Conservation (phyloP, 177 flowering plant genomes). For the Telopea speciosissima region DNA sequence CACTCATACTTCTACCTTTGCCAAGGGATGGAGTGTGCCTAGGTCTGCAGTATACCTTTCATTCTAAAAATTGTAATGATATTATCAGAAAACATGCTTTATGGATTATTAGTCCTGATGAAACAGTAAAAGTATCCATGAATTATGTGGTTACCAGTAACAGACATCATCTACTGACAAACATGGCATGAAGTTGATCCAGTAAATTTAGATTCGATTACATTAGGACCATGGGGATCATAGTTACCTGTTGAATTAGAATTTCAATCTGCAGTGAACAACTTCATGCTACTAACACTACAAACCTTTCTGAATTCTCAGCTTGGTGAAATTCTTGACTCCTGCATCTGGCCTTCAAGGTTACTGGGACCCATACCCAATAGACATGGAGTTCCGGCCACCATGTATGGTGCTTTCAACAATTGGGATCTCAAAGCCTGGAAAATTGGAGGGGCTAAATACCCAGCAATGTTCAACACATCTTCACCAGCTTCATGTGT, state of each 20-base stretch:
- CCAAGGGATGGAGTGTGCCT: constrained; percentile 97
- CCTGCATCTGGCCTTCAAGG: constrained; percentile 95
- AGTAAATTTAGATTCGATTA: background rate
- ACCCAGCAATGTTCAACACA: constrained; percentile 79
- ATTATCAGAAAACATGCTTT: too few species aligned
- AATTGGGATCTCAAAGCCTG: constrained; percentile 95
- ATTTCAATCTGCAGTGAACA: background rate
- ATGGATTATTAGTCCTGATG: background rate
- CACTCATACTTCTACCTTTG: constrained; percentile 95
- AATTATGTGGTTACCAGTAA: background rate
- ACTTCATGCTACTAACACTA: background rate
- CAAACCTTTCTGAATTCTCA: constrained; percentile 22
- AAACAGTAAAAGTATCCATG: background rate
- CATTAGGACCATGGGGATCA: background rate
- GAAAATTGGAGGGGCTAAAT: constrained; percentile 83
- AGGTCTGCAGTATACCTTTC: constrained; percentile 39
- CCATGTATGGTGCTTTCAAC: constrained; percentile 97
- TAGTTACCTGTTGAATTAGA: background rate
- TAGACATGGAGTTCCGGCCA: constrained; percentile 94
- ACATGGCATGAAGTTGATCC: background rate
- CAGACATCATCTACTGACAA: background rate
- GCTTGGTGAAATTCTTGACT: constrained; percentile 92
- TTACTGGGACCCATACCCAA: constrained; percentile 97
- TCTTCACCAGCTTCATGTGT: constrained; percentile 96
- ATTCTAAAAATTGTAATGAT: background rate